Conservation (phyloP, 164 flowering plant species). For the Malania oleifera region DNA sequence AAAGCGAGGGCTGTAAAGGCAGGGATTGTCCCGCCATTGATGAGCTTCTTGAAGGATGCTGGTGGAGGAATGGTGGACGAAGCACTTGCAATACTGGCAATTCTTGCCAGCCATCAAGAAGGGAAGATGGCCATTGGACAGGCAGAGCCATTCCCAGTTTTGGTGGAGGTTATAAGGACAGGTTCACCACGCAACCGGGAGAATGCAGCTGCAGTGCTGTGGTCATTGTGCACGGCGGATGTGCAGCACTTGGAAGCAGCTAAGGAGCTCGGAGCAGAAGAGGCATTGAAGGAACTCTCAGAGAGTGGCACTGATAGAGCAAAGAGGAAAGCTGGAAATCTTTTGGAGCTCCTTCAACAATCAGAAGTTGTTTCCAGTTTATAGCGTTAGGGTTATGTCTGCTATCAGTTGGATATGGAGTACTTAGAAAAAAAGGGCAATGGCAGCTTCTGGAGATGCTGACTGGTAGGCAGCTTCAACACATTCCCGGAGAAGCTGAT, state of each 20-base stretch:
- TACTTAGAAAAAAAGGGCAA: too few species aligned
- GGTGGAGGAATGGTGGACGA: constrained; percentile 96
- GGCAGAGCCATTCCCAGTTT: constrained; percentile 57
- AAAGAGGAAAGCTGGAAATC: constrained; percentile 64
- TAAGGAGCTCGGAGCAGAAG: constrained; percentile 49
- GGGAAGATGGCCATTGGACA: constrained; percentile 67
- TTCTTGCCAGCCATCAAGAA: constrained; percentile 78
- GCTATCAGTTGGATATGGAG: neutral
- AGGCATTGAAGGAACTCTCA: constrained; percentile 51
- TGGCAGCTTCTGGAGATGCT: too few species aligned
- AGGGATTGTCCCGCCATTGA: constrained; percentile 69
- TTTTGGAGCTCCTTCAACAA: constrained; percentile 48
- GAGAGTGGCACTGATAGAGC: constrained; percentile 86
- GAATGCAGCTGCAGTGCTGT: constrained; percentile 77
- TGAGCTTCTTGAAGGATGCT: constrained; percentile 66
- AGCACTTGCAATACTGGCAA: constrained; percentile 80
- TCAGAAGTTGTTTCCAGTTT: constrained; percentile 14
- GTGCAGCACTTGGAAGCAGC: constrained; percentile 31
- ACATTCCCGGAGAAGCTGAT: too few species aligned
- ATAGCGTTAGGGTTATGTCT: neutral
- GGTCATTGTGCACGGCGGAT: constrained; percentile 60
- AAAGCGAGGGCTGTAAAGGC: constrained; percentile 80
- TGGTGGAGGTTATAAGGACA: constrained; percentile 75
- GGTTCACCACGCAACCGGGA: constrained; percentile 86
- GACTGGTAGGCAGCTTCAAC: too few species aligned